A percentile compares a stretch with the other conserved stretches of the same genome.
These are phyloP conservation scores for Pythium aristosporum DNA, from an alignment of 352 stramenopile species.

Conservation along the genomic window DNA sequence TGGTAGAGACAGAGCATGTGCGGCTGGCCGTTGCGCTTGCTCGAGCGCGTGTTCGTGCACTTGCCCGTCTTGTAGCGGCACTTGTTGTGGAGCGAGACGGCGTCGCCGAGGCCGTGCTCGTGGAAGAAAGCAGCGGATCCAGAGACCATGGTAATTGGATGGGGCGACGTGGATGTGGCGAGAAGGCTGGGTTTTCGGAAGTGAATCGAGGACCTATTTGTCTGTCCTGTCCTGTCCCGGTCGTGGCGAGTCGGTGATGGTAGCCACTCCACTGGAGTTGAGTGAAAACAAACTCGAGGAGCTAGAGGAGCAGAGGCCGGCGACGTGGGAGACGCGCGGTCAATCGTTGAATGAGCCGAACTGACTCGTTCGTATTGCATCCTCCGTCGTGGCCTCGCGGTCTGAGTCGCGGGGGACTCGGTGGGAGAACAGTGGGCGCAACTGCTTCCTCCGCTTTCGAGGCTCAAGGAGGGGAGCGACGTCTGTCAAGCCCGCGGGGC, in stretches of 20 bases:
- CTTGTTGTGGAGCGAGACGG: slow-evolving; percentile 17
- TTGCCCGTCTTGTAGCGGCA: slow-evolving; percentile 90
- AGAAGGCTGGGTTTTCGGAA: too few species aligned
- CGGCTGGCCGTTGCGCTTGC: slow-evolving; percentile 83
- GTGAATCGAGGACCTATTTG: too few species aligned
- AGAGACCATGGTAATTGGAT: slow-evolving; percentile 17
- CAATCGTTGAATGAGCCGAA: slow-evolving; percentile 20
- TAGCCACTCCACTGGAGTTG: slow-evolving; percentile 2
- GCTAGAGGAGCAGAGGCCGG: background rate
- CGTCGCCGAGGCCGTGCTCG: background rate
- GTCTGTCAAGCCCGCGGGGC: background rate
- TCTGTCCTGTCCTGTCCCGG: background rate
- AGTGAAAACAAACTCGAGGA: too few species aligned
- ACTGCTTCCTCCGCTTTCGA: background rate
- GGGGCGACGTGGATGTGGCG: background rate
- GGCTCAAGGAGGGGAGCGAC: background rate
- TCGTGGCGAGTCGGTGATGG: background rate
- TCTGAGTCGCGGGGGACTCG: slow-evolving; percentile 23
- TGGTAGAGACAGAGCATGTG: slow-evolving; percentile 88
- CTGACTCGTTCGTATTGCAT: slow-evolving; percentile 10
- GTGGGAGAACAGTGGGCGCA: slow-evolving; percentile 15
- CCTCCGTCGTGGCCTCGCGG: slow-evolving; percentile 13
- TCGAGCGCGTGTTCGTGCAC: slow-evolving; percentile 76
- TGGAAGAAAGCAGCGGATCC: slow-evolving; percentile 13
- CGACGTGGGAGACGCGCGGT: slow-evolving; percentile 6